A percentile compares a stretch with the other conserved stretches of the same genome.
These are phyloP conservation scores for Trichophyton verrucosum DNA, from an alignment of 2,329 filamentous ascomycete species.

Conservation along the genomic window DNA sequence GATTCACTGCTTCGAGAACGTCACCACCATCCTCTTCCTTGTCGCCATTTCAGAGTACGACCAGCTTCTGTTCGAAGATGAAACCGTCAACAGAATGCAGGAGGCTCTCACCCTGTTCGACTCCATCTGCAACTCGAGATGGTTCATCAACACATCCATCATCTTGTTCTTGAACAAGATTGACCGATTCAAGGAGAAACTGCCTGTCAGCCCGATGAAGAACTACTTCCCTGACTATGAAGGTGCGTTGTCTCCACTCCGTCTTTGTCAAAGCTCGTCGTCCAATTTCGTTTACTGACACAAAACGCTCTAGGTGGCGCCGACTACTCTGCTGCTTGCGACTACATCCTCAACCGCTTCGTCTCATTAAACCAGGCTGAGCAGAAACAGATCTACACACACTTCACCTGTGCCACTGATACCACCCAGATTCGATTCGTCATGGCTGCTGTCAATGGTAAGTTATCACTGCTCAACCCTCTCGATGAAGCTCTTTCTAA, in stretches of 20 bases:
- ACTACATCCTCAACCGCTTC: conserved; percentile 98
- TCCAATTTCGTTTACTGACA: conserved; percentile 10
- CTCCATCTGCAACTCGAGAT: conserved; percentile 59
- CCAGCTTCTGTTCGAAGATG: conserved; percentile 88
- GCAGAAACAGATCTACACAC: conserved; percentile 99
- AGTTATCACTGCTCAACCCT: conserved; percentile 19
- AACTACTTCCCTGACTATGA: conserved; percentile 71
- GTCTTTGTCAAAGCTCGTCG: neutral
- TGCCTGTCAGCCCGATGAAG: conserved; percentile 60
- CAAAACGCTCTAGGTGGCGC: conserved; percentile 53
- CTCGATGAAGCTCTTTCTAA: neutral
- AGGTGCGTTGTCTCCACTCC: conserved; percentile 28
- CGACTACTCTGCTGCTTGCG: conserved; percentile 89
- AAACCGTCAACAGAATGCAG: conserved; percentile 74
- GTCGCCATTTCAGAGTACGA: conserved; percentile 97
- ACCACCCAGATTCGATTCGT: conserved; percentile 99
- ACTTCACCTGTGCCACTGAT: conserved; percentile 97
- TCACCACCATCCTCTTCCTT: conserved; percentile 90
- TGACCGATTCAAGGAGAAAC: conserved; percentile 63
- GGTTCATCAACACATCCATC: conserved; percentile 61
- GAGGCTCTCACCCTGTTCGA: conserved; percentile 60
- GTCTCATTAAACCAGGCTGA: conserved; percentile 97
- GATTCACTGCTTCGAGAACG: conserved; percentile 98
- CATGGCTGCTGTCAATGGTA: conserved; percentile 98
- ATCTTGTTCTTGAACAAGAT: conserved; percentile 67